Evolutionary conservation across 2,329 filamentous ascomycete species (phyloP).

Genomic region (Simplicillium sp.): DNA sequence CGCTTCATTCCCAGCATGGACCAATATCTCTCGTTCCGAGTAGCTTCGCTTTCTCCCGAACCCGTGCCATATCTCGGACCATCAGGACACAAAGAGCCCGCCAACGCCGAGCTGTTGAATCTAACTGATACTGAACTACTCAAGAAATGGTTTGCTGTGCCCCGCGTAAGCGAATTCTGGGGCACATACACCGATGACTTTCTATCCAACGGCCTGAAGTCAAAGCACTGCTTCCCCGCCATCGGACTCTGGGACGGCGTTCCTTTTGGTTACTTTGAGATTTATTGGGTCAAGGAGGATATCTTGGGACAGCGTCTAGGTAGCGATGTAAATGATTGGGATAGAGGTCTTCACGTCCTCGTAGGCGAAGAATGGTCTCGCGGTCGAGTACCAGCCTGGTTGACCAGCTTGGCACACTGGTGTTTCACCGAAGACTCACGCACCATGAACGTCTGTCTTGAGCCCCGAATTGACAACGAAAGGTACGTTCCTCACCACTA

Average conservation of each 20-base stretch:
- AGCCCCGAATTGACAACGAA: constrained; percentile 83
- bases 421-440: constrained; percentile 68
- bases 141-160: constrained; percentile 80
- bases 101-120: constrained; percentile 28
- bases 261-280: constrained; percentile 93
- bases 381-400: constrained; percentile 72
- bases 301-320: constrained; percentile 60
- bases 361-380: constrained; percentile 89
- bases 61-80: constrained; percentile 58
- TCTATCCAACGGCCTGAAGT: constrained; percentile 53
- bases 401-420: constrained; percentile 81
- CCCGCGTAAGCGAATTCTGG: constrained; percentile 82
- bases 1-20: constrained; percentile 74
- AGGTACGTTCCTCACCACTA: constrained; percentile 48
- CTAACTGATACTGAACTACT: constrained; percentile 52
- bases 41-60: constrained; percentile 60
- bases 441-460: constrained; percentile 74
- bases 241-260: constrained; percentile 92
- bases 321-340: constrained; percentile 63
- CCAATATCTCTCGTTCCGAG: constrained; percentile 82
- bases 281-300: constrained; percentile 98
- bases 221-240: constrained; percentile 73
- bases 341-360: constrained; percentile 79
- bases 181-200: constrained; percentile 58
- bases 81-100: constrained; percentile 27